phyloP scores from a whole-genome alignment of 805 yeast species.

The Komagataella mondaviorum region DNA sequence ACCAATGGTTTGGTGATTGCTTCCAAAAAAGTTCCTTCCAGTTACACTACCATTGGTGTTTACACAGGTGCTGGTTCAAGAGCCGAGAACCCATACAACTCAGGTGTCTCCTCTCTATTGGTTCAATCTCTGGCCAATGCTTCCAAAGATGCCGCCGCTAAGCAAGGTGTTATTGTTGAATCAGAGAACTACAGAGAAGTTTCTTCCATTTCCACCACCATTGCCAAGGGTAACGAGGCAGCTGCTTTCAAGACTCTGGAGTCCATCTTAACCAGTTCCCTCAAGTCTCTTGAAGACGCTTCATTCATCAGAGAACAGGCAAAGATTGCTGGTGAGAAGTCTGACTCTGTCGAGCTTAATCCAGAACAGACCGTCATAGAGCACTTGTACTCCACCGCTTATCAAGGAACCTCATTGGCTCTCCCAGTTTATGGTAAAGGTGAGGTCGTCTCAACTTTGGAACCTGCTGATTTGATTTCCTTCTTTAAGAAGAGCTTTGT shows the following conservation, averaged over 20 bases:
- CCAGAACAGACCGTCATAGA: constrained; percentile 49
- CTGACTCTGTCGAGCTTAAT: constrained; percentile 40
- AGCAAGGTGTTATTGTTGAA: constrained; percentile 42
- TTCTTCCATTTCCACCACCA: constrained; percentile 52
- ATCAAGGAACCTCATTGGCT: constrained; percentile 74
- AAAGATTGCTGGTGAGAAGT: constrained; percentile 27
- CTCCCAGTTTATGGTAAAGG: constrained; percentile 66
- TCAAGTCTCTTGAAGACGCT: constrained; percentile 23
- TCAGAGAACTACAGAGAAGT: constrained; percentile 48
- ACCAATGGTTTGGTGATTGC: constrained; percentile 67
- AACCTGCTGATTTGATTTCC: constrained; percentile 39
- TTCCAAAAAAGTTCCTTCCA: constrained; percentile 47
- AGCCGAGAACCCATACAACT: constrained; percentile 67
- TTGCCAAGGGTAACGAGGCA: constrained; percentile 39
- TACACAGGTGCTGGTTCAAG: constrained; percentile 70
- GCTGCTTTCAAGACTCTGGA: constrained; percentile 26
- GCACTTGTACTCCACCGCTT: constrained; percentile 74
- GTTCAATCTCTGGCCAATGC: constrained; percentile 32
- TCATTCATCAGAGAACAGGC: constrained; percentile 32
- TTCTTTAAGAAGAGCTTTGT: constrained; percentile 46
- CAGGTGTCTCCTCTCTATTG: constrained; percentile 64
- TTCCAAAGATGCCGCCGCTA: constrained; percentile 19
- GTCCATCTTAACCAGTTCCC: constrained; percentile 15
- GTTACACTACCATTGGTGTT: constrained; percentile 52
- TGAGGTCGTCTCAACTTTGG: constrained; percentile 48